A percentile compares a stretch with the other conserved stretches of the same genome.
Evolutionary conservation across 108 stramenopile species (phyloP).

Genomic region (Schizochytrium sp.): DNA sequence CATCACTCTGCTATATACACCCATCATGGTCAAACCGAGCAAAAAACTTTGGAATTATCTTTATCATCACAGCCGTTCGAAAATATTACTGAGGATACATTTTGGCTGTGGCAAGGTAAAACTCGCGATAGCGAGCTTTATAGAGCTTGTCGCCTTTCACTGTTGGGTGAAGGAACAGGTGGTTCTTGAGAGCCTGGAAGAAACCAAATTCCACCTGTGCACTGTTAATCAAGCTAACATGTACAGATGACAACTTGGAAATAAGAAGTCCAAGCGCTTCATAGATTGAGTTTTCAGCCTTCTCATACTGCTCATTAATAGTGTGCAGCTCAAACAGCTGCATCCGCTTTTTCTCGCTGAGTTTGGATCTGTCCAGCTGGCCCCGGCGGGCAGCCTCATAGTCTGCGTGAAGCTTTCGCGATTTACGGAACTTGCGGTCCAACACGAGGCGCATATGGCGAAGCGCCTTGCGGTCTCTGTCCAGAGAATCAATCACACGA

Average conservation of each 20-base stretch:
- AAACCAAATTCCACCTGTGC: background rate
- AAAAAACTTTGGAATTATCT: too few species aligned
- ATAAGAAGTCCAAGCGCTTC: background rate
- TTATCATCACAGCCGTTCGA: too few species aligned
- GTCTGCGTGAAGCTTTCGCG: background rate
- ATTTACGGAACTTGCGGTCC: background rate
- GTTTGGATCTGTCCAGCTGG: background rate
- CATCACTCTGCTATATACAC: too few species aligned
- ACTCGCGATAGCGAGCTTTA: background rate
- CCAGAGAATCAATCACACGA: background rate
- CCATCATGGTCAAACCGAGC: too few species aligned
- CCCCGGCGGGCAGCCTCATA: background rate
- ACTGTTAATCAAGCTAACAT: background rate
- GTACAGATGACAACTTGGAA: background rate
- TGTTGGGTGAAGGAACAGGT: background rate
- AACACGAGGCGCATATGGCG: background rate
- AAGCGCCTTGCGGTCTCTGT: background rate
- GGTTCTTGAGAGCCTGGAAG: background rate
- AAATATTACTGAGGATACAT: background rate
- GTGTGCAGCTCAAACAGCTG: background rate
- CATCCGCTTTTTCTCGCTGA: background rate
- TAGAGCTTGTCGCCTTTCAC: background rate
- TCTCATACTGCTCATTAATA: background rate
- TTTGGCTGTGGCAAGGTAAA: background rate
- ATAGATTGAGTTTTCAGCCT: background rate